Conservation (phyloP, 306 rosid species). For the Ormosia emarginata region DNA sequence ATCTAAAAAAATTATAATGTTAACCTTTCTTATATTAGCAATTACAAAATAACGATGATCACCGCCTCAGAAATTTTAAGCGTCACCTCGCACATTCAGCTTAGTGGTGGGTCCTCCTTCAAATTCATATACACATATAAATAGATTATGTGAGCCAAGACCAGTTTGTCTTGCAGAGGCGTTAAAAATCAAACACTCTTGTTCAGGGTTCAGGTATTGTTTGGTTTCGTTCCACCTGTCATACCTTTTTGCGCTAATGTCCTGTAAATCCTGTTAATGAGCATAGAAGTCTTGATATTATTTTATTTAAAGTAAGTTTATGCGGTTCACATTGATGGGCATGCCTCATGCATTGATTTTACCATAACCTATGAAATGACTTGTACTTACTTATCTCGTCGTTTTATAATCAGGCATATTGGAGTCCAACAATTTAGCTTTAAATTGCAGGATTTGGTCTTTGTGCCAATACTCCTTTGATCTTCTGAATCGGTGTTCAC, state of each 20-base stretch:
- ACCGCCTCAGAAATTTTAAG: conserved; percentile 22
- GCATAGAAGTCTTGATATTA: not conserved
- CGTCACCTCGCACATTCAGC: conserved; percentile 28
- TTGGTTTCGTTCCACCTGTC: not conserved
- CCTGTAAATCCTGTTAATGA: not conserved
- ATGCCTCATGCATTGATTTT: conserved; percentile 22
- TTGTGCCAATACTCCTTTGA: not conserved
- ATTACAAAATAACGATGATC: conserved; percentile 23
- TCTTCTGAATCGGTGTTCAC: conserved; percentile 9
- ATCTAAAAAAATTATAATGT: no score
- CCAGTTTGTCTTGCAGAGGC: not conserved
- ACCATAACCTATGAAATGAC: conserved; percentile 1
- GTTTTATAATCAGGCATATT: not conserved
- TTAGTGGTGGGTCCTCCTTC: conserved; percentile 32
- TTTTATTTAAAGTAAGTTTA: not conserved
- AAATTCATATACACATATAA: not conserved
- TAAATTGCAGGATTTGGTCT: conserved; percentile 7
- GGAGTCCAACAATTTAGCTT: not conserved
- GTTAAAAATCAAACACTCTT: conserved; percentile 1
- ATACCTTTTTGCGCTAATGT: not conserved
- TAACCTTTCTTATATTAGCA: no score
- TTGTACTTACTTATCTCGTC: not conserved
- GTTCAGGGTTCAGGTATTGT: conserved; percentile 22
- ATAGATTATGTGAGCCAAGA: not conserved
- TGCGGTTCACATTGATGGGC: conserved; percentile 16